These are phyloP conservation scores for Truncatella angustata DNA, from an alignment of 2,329 filamentous ascomycete genomes.

Conservation along the genomic window DNA sequence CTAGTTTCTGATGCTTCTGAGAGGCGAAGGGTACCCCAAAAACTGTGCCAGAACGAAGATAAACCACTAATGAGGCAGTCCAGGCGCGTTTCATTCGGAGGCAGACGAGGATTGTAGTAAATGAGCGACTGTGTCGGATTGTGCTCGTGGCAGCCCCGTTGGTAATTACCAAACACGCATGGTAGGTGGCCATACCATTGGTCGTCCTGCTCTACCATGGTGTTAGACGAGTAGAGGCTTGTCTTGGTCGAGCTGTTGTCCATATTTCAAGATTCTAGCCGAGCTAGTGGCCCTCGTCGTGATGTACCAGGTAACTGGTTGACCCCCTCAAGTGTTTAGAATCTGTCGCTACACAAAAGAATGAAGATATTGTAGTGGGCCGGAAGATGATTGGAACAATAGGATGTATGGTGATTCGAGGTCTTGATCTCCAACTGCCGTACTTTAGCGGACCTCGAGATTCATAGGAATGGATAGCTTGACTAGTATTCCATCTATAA, in stretches of 20 bases:
- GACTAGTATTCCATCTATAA: neutral
- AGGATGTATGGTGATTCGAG: neutral
- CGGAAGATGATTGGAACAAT: neutral
- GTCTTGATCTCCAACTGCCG: neutral
- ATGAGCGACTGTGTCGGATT: neutral
- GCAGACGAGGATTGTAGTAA: neutral
- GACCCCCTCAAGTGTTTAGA: neutral
- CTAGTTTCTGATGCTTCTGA: neutral
- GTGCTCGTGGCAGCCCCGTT: neutral
- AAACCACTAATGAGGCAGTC: neutral
- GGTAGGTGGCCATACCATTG: slow-evolving; percentile 1
- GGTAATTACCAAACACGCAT: neutral
- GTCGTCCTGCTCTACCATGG: neutral
- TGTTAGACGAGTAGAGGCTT: neutral
- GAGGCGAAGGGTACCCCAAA: neutral
- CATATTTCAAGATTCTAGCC: neutral
- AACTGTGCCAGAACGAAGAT: neutral
- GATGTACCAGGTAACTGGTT: neutral
- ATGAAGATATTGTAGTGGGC: neutral
- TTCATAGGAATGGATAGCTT: neutral
- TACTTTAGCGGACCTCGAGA: neutral
- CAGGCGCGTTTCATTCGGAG: neutral
- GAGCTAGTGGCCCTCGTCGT: neutral
- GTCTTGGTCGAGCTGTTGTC: neutral
- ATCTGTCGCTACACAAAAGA: neutral